Base-by-base conservation (phyloP, 805 yeast species). In the Ogataea polymorpha region DNA sequence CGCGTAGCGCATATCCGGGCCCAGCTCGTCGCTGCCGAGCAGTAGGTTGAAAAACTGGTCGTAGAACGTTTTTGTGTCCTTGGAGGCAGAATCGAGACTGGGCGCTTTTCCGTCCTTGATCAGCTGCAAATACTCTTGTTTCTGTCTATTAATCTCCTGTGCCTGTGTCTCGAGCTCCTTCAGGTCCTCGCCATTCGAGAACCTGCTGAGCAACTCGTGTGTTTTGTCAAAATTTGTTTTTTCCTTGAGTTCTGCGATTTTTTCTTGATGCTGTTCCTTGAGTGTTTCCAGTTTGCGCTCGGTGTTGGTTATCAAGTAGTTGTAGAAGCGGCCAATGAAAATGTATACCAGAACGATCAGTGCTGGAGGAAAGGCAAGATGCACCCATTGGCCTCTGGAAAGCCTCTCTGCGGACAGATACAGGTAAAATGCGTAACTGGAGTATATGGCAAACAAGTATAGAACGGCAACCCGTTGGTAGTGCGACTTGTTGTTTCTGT, bases 191-290 rank as follows among this genome's bases (percentile, higher is more conserved):
- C 83, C 86, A 8, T 73, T 65, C 2, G 64, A 53, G 50, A 76
- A 89, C 53, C 89, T 71, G 37, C 73, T 75, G 32, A 90, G 65
- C 33, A 90, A 69, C n/a, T 83, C 79, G 60, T 79, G 80, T 1
- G 96, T 86, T 11, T 81, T 72, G 53, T 83, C 75, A 60, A 79
- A 91, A 49, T 86, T 83, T 12, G 96, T 85, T 54, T 77, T 71
- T 42, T 59, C 68, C 42, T 61, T 63, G 28, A 61, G 56, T 29
- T 59, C 63, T 13, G 56, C 53, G 21, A 65, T 51, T 41, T 63
- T 67, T 27, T 67, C 67, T 44, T 66, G 55, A 39, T 68, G 70
- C 29, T 63, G 58, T 17, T 56, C 54, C 31, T 58, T 60, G 51
- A 48, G 46, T 42, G 25, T 50, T 50, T 48, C 63, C 54, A 49